A percentile compares a stretch with the other conserved stretches of the same genome.
These are phyloP conservation scores for Entomortierella beljakovae DNA, from an alignment of 192 early-diverging fungal species.

Conservation along the genomic window DNA sequence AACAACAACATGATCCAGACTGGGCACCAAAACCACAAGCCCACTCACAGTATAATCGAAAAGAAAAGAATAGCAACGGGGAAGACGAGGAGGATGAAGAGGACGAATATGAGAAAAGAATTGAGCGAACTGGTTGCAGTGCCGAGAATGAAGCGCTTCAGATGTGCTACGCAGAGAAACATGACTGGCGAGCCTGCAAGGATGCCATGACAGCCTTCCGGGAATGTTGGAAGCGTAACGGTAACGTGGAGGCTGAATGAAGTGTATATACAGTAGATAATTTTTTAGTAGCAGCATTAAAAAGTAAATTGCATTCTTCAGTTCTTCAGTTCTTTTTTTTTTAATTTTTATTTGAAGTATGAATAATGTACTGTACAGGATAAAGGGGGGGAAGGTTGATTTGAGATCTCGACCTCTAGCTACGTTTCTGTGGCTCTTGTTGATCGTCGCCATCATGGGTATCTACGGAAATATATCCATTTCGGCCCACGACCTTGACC, in stretches of 20 bases:
- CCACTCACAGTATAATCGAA: constrained; percentile 15
- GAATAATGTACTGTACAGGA: no score
- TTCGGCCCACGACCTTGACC: constrained; percentile 19
- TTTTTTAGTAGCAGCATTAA: no score
- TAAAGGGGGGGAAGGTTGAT: no score
- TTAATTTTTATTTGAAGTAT: no score
- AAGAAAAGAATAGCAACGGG: not conserved
- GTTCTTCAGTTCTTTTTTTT: not conserved
- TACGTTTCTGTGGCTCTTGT: not conserved
- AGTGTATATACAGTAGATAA: not conserved
- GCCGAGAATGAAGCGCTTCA: constrained; percentile 84
- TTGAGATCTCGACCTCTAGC: no score
- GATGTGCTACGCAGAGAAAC: constrained; percentile 84
- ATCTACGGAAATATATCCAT: constrained; percentile 35
- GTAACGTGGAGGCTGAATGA: constrained; percentile 33
- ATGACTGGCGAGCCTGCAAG: constrained; percentile 89
- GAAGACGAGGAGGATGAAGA: constrained; percentile 69
- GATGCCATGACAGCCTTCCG: constrained; percentile 83
- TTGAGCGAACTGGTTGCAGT: constrained; percentile 82
- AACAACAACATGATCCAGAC: constrained; percentile 24
- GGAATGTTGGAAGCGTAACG: constrained; percentile 75
- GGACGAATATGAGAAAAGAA: constrained; percentile 84
- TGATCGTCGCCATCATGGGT: constrained; percentile 13
- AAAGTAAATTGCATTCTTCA: not conserved
- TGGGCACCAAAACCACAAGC: constrained; percentile 43